Base-by-base conservation (phyloP, 169 alveolate genomes). In the Babesia ovata region DNA sequence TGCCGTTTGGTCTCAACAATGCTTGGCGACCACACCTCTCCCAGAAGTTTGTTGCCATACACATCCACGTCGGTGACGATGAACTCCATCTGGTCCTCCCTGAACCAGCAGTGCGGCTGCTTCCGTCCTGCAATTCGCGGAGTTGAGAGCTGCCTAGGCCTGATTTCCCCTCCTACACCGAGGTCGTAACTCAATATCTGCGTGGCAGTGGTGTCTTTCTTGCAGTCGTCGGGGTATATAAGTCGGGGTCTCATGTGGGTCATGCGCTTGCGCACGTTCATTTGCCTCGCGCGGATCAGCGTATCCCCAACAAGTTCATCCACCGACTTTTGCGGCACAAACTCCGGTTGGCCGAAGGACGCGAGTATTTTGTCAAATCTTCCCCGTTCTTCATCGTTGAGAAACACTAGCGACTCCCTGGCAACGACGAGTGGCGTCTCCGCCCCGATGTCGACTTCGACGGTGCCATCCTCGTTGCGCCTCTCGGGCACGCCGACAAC, bases 391-490 rank as follows among this genome's bases (percentile, higher is more conserved):
- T 65, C 71, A 3, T 61, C 65, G 52, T 28, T 58, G 54, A 81
- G 67, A 36, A 66, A 81, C 48, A 45, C 22, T 0, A 81, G 71
- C 17, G 88, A 52, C 33, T 73, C 72, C 17, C 56, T 53, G 16
- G 81, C 61, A 42, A 74, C 88, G 17, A 72, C 26, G 22, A 81
- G 72, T 7, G 77, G 70, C 53, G 75, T 26, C 49, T 76, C 71
- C n/a, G 76, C 73, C 3, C 88, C 88, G 6, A 81, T 56, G 67
- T 81, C 88, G n/a, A 81, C 88, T 3, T 44, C n/a, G 36, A 70
- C 56, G n/a, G 76, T 50, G 21, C 88, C 88, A 56, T 81, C 88
- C 17, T 61, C 66, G 67, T 81, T 81, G 50, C 78, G 46, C 48
- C 60, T n/a, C 1, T 42, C 33, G 0, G 88, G 88, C 19, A 45